These are phyloP conservation scores for Eucalyptus viminalis DNA, from an alignment of 345 rosid genomes.

Conservation along the genomic window DNA sequence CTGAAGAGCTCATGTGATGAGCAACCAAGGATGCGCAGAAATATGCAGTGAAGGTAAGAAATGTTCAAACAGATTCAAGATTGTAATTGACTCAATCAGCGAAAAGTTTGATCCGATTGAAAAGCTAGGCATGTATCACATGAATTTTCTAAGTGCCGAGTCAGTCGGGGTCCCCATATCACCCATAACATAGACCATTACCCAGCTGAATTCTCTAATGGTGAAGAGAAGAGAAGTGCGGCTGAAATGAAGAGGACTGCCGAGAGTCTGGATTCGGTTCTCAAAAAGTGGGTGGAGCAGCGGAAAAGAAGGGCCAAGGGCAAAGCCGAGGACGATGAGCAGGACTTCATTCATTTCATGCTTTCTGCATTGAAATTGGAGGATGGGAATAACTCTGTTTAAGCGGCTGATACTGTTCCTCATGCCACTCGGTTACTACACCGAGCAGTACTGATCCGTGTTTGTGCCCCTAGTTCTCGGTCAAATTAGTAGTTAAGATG, in stretches of 20 bases:
- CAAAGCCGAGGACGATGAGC: neutral
- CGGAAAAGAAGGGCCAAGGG: conserved; percentile 1
- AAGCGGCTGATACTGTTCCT: neutral
- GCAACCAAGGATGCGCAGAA: conserved; percentile 30
- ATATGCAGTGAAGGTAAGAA: neutral
- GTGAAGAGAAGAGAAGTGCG: conserved; percentile 1
- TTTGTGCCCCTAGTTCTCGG: neutral
- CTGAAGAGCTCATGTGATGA: conserved; percentile 20
- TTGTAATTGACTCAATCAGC: neutral
- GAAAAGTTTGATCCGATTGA: neutral
- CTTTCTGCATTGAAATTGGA: neutral
- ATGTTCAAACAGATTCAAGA: neutral
- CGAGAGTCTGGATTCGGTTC: conserved; percentile 9
- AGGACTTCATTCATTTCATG: conserved; percentile 3
- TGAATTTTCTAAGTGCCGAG: neutral
- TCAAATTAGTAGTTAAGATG: neutral
- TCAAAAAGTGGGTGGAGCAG: conserved; percentile 24
- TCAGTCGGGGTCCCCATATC: neutral
- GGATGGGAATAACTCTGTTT: neutral
- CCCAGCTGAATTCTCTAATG: neutral
- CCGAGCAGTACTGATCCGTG: neutral
- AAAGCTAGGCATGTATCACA: neutral
- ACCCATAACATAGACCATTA: neutral
- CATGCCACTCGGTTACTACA: neutral
- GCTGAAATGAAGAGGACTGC: conserved; percentile 13